phyloP scores from a whole-genome alignment of 2,329 filamentous ascomycete species.

The Aspergillus pseudoviridinutans region DNA sequence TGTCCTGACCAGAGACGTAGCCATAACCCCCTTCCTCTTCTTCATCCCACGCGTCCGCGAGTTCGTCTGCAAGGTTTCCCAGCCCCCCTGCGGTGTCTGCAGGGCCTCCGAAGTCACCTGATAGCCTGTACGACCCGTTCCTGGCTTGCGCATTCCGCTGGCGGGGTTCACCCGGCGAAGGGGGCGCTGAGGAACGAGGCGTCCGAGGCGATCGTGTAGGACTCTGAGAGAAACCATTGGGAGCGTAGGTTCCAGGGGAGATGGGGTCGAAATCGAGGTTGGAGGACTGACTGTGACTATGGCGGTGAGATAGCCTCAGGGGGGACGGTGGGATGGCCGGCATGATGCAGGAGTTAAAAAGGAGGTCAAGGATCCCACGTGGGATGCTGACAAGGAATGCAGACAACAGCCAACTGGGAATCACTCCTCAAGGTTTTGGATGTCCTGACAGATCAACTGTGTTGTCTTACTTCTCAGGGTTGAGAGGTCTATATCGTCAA shows the following conservation, averaged over 20 bases:
- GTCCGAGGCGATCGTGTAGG: constrained; percentile 32
- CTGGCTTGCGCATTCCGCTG: constrained; percentile 33
- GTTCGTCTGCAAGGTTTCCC: constrained; percentile 61
- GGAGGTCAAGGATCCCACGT: neutral
- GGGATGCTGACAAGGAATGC: neutral
- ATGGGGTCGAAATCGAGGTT: constrained; percentile 35
- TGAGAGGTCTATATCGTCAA: neutral
- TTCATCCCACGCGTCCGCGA: constrained; percentile 55
- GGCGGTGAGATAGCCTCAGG: constrained; percentile 37
- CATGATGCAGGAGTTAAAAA: constrained; percentile 14
- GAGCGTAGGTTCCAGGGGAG: constrained; percentile 28
- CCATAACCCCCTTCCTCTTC: constrained; percentile 47
- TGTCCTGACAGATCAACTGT: neutral
- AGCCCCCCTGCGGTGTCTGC: constrained; percentile 44
- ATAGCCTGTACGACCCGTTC: constrained; percentile 34
- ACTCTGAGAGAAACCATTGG: constrained; percentile 30
- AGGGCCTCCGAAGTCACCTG: constrained; percentile 35
- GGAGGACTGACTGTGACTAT: constrained; percentile 29
- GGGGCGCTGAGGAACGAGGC: constrained; percentile 33
- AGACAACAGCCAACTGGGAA: neutral
- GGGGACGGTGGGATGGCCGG: constrained; percentile 32
- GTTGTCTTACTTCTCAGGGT: neutral
- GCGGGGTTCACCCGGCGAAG: constrained; percentile 37
- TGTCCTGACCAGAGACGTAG: constrained; percentile 37
- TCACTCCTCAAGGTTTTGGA: neutral